These are phyloP conservation scores for Dillenia turbinata DNA, from an alignment of 164 flowering plant genomes.

Conservation along the genomic window DNA sequence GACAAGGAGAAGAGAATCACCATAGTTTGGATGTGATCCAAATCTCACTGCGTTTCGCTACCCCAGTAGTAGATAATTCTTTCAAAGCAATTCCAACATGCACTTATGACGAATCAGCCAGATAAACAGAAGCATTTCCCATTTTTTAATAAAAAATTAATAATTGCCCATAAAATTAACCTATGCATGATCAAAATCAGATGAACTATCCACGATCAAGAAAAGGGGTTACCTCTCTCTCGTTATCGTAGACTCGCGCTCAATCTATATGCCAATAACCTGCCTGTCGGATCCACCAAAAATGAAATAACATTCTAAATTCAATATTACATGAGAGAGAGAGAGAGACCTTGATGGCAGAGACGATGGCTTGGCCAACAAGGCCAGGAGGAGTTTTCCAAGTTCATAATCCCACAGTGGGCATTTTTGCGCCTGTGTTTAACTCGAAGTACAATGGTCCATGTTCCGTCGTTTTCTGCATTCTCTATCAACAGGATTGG, in stretches of 20 bases:
- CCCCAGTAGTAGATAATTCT: conserved; percentile 34
- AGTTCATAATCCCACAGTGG: conserved; percentile 43
- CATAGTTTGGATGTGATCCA: conserved; percentile 63
- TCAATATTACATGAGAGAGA: background rate
- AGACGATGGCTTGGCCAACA: conserved; percentile 35
- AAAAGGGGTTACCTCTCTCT: conserved; percentile 37
- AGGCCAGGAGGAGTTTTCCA: conserved; percentile 40
- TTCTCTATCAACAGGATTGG: no score
- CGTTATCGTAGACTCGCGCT: conserved; percentile 44
- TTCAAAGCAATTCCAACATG: conserved; percentile 50
- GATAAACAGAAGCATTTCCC: background rate
- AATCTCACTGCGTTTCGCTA: conserved; percentile 41
- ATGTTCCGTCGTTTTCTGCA: background rate
- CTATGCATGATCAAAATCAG: background rate
- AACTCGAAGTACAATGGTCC: conserved; percentile 25
- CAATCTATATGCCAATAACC: conserved; percentile 60
- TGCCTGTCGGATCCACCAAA: conserved; percentile 29
- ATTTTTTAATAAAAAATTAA: background rate
- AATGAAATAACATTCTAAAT: background rate
- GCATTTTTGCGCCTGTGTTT: conserved; percentile 41
- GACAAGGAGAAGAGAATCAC: conserved; percentile 13
- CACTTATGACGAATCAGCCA: background rate
- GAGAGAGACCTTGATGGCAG: conserved; percentile 40
- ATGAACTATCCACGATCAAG: background rate
- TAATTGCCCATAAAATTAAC: background rate